phyloP scores from a whole-genome alignment of 805 yeast species.

The Kodamaea fukazawae region DNA sequence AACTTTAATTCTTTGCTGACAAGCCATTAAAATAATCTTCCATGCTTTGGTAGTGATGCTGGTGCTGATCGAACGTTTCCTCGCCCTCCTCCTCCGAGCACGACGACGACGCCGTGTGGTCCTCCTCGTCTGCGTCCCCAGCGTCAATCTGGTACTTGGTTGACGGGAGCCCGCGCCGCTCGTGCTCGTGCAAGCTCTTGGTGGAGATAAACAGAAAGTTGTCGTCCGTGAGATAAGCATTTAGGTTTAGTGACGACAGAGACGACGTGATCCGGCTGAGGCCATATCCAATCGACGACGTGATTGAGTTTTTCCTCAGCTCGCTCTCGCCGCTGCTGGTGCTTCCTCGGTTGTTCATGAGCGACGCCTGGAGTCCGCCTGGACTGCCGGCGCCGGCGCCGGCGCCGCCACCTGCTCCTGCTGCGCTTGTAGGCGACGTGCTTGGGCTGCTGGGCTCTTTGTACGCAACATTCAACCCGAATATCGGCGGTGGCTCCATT shows the following conservation, averaged over 20 bases:
- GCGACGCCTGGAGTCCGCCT: slow-evolving; percentile 8
- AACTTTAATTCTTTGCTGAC: not conserved
- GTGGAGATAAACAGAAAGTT: slow-evolving; percentile 9
- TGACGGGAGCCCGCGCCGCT: slow-evolving; percentile 2
- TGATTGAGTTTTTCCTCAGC: slow-evolving; percentile 26
- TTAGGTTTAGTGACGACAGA: slow-evolving; percentile 39
- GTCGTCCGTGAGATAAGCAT: slow-evolving; percentile 42
- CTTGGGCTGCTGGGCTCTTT: slow-evolving; percentile 1
- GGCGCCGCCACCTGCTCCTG: not conserved
- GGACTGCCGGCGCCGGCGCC: not conserved
- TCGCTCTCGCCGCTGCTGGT: slow-evolving; percentile 3
- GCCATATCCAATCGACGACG: slow-evolving; percentile 20
- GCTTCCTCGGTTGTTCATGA: not conserved
- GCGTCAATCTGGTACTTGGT: slow-evolving; percentile 9
- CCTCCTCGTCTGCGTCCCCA: slow-evolving; percentile 6
- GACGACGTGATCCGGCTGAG: slow-evolving; percentile 38
- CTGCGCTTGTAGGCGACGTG: slow-evolving; percentile 1
- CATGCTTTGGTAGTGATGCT: slow-evolving; percentile 3
- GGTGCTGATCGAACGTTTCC: not conserved
- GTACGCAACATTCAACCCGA: slow-evolving; percentile 17
- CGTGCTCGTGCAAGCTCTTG: not conserved
- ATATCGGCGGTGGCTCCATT: slow-evolving; percentile 38
- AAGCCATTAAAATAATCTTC: slow-evolving; percentile 8
- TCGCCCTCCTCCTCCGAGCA: not conserved
- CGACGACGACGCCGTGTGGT: not conserved